Percentiles rank a stretch among this genome's conserved stretches.
phyloP scores from a whole-genome alignment of 345 rosid species.

The Streptanthus diversifolius region DNA sequence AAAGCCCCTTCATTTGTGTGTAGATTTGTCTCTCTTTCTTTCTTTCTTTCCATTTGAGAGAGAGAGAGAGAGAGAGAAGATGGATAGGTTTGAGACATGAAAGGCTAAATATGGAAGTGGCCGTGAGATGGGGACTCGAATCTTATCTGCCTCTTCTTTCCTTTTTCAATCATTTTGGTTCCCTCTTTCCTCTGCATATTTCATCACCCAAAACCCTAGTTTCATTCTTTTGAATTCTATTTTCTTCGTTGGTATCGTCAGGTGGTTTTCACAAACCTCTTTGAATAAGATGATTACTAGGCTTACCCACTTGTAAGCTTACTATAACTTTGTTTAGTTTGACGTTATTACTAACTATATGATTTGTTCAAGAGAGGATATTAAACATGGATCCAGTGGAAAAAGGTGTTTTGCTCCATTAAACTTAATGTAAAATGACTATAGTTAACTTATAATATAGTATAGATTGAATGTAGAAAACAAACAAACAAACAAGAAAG shows the following conservation, averaged over 20 bases:
- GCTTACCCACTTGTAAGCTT: background rate
- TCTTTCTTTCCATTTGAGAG: background rate
- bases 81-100: slow-evolving; percentile 43
- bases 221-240: background rate
- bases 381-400: background rate
- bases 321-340: background rate
- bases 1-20: slow-evolving; percentile 31
- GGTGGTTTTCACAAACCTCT: background rate
- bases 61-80: slow-evolving; percentile 5
- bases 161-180: slow-evolving; percentile 44
- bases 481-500: background rate
- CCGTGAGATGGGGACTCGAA: slow-evolving; percentile 39
- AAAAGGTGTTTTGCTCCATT: background rate
- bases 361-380: background rate
- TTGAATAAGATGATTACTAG: background rate
- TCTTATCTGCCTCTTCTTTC: slow-evolving; percentile 39
- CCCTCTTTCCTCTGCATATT: slow-evolving; percentile 35
- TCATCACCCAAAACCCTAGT: slow-evolving; percentile 21
- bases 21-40: slow-evolving; percentile 8
- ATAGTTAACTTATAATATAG: background rate
- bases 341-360: background rate
- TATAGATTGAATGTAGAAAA: background rate
- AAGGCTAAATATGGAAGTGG: slow-evolving; percentile 38
- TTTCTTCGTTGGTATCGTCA: background rate
- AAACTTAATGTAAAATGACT: background rate